Conservation (phyloP, 441 rosid species). For the Pelargonium exstipulatum region DNA sequence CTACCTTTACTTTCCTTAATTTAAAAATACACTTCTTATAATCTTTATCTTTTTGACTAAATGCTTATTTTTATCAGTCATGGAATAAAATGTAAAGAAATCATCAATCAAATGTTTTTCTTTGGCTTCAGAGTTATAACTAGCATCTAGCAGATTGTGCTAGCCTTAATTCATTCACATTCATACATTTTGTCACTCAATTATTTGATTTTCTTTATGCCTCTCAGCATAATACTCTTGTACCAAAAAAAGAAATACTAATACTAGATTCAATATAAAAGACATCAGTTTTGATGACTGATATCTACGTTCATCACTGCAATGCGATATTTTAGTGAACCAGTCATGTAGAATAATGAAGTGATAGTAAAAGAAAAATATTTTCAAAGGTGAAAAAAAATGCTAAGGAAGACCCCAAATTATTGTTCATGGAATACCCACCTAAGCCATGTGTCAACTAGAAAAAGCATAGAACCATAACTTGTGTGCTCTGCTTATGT, state of each 20-base stretch:
- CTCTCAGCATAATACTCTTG: background rate
- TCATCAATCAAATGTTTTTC: background rate
- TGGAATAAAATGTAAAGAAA: background rate
- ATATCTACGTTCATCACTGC: conserved; percentile 3
- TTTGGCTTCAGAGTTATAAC: background rate
- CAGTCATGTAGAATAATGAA: background rate
- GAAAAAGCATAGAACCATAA: background rate
- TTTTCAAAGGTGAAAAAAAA: background rate
- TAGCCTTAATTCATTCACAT: background rate
- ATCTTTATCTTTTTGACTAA: background rate
- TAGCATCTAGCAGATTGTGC: background rate
- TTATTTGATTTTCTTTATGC: conserved; percentile 3
- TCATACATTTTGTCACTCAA: background rate
- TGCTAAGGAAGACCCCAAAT: background rate
- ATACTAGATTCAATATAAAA: background rate
- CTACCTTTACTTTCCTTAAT: background rate
- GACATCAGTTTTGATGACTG: conserved; percentile 9
- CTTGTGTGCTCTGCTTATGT: background rate
- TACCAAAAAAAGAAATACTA: background rate
- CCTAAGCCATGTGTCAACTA: background rate
- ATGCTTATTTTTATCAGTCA: background rate
- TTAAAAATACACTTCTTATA: background rate
- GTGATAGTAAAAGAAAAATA: background rate
- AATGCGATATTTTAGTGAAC: background rate
- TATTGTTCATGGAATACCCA: background rate